Percentiles rank a stretch among this genome's conserved stretches.
Evolutionary conservation across 495 filamentous ascomycete species (phyloP).

Genomic region (Trichoderma gamsii): DNA sequence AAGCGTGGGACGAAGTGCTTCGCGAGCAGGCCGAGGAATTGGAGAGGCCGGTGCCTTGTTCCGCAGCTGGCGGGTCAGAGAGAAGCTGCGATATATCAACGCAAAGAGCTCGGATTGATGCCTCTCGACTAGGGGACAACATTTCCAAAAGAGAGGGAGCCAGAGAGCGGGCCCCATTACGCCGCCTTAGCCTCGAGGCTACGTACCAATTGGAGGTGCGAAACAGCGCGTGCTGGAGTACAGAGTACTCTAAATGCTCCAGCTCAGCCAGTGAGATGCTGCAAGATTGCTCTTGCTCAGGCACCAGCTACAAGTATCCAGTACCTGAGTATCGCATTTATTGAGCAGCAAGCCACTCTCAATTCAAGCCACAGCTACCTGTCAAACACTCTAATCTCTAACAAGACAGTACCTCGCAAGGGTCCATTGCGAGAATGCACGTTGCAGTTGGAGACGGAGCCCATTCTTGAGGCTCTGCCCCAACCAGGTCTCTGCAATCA

Average conservation of each 20-base stretch:
- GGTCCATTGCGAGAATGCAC: too few species aligned
- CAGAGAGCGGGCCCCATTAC: conserved; percentile 2
- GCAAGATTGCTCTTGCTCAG: background rate
- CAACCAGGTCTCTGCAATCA: too few species aligned
- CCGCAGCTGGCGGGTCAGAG: background rate
- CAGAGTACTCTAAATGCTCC: background rate
- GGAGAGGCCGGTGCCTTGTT: background rate
- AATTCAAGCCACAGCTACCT: conserved; percentile 1
- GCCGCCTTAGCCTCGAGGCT: conserved; percentile 8
- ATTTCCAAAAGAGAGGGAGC: conserved; percentile 14
- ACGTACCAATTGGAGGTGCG: background rate
- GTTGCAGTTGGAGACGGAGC: too few species aligned
- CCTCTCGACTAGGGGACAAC: conserved; percentile 7
- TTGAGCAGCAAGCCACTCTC: background rate
- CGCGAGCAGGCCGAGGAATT: background rate
- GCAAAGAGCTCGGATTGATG: background rate
- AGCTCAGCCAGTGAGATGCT: background rate
- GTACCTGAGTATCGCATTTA: background rate
- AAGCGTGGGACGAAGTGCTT: background rate
- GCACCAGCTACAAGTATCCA: background rate
- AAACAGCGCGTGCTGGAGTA: background rate
- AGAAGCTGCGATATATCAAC: background rate
- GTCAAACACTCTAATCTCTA: background rate
- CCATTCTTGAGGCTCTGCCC: too few species aligned
- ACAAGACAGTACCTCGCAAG: background rate